A percentile compares a stretch with the other conserved stretches of the same genome.
Evolutionary conservation across 768 basidiomycete species (phyloP).

Genomic region (Kwoniella sp.): DNA sequence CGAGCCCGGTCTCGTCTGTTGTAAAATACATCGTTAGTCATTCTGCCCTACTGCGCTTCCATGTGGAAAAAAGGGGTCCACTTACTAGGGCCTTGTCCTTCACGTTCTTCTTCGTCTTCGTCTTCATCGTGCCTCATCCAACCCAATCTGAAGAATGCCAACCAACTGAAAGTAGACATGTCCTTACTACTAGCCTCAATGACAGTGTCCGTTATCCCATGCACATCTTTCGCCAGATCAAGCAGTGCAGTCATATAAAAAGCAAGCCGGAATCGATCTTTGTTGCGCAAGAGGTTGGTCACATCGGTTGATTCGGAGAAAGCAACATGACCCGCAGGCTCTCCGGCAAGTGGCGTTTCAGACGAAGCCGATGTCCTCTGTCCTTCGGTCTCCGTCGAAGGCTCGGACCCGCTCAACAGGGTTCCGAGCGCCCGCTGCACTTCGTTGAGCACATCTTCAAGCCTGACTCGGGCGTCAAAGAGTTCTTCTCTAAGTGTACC

Average conservation of each 20-base stretch:
- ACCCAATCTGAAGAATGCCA: constrained; percentile 15
- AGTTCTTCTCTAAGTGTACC: constrained; percentile 4
- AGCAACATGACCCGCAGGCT: not conserved
- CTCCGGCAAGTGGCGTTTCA: not conserved
- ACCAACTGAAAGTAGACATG: constrained; percentile 14
- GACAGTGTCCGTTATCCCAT: constrained; percentile 22
- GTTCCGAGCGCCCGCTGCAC: constrained; percentile 11
- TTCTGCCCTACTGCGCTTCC: too few species aligned
- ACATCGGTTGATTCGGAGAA: constrained; percentile 18
- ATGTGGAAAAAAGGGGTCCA: too few species aligned
- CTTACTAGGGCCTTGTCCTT: not conserved
- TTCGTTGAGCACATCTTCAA: constrained; percentile 14
- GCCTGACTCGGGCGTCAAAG: constrained; percentile 11
- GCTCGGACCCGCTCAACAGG: constrained; percentile 9
- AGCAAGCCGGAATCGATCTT: constrained; percentile 41
- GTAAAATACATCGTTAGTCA: not conserved
- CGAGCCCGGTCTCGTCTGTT: constrained; percentile 13
- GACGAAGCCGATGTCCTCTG: constrained; percentile 1
- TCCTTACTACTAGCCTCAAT: constrained; percentile 5
- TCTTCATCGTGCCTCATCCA: constrained; percentile 21
- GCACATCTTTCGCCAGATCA: constrained; percentile 41
- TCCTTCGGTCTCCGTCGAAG: not conserved
- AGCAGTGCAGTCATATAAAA: constrained; percentile 49
- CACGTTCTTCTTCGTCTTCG: constrained; percentile 2
- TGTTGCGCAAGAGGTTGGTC: constrained; percentile 10